Evolutionary conservation across 2,329 filamentous ascomycete species (phyloP).

Genomic region (Sporothrix euskadiensis): DNA sequence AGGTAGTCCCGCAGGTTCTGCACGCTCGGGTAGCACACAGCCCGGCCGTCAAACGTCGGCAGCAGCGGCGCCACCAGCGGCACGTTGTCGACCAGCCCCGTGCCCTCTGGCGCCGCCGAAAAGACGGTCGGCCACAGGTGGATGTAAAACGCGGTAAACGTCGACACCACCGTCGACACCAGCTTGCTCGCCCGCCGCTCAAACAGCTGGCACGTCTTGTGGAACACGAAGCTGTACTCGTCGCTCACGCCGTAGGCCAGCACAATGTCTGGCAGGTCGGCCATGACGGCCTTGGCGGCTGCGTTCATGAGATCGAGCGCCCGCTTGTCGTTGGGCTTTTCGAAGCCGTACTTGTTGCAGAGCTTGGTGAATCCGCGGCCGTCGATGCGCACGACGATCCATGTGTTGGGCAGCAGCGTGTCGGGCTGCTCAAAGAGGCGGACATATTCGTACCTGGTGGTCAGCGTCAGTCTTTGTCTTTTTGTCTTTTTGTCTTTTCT

Average conservation of each 20-base stretch:
- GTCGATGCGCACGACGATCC: slow-evolving; percentile 93
- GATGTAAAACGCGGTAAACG: slow-evolving; percentile 90
- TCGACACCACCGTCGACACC: slow-evolving; percentile 85
- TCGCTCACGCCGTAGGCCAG: slow-evolving; percentile 94
- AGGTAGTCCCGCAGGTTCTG: slow-evolving; percentile 89
- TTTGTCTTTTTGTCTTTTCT: not conserved
- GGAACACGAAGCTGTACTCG: slow-evolving; percentile 91
- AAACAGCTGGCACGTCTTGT: slow-evolving; percentile 78
- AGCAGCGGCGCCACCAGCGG: slow-evolving; percentile 71
- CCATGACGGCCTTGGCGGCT: slow-evolving; percentile 81
- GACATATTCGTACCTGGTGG: slow-evolving; percentile 84
- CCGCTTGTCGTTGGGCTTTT: slow-evolving; percentile 87
- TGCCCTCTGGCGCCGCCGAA: slow-evolving; percentile 47
- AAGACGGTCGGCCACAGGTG: slow-evolving; percentile 78
- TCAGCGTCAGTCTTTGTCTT: slow-evolving; percentile 36
- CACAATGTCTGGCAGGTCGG: slow-evolving; percentile 78
- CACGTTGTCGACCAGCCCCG: slow-evolving; percentile 36
- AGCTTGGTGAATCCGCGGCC: slow-evolving; percentile 96
- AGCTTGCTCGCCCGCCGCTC: slow-evolving; percentile 87
- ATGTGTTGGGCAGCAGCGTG: slow-evolving; percentile 81
- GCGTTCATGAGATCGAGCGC: slow-evolving; percentile 94
- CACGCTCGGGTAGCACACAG: slow-evolving; percentile 82
- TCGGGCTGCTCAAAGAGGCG: slow-evolving; percentile 84
- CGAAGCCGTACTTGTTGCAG: slow-evolving; percentile 77
- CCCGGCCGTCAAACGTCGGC: slow-evolving; percentile 89